These are phyloP conservation scores for Oryza australiensis DNA, from an alignment of 176 grass and related monocot species.

Conservation along the genomic window DNA sequence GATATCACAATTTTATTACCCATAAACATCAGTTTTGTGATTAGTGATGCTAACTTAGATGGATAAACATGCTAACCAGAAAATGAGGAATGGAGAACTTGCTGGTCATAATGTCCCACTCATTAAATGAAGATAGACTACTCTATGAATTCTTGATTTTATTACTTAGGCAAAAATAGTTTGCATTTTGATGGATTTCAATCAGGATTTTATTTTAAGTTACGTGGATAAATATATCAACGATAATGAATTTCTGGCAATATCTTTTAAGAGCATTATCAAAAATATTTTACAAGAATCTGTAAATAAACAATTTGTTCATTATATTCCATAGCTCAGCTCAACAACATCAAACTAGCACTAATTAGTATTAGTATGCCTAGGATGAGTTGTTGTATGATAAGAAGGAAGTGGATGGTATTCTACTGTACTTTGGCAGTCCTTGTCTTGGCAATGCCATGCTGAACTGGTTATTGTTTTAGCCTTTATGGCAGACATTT, in stretches of 20 bases:
- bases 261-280: background rate
- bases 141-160: background rate
- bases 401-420: background rate
- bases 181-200: background rate
- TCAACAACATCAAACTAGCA: background rate
- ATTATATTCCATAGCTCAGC: background rate
- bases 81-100: background rate
- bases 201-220: background rate
- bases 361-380: background rate
- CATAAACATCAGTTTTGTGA: background rate
- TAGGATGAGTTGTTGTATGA: constrained; percentile 14
- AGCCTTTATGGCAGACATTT: background rate
- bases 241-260: background rate
- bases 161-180: background rate
- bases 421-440: background rate
- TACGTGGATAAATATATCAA: background rate
- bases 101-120: background rate
- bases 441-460: constrained; percentile 1
- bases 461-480: background rate
- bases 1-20: background rate
- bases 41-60: background rate
- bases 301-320: background rate
- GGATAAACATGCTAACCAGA: background rate
- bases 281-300: background rate
- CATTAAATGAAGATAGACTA: background rate